Conservation (phyloP, 768 basidiomycete genomes). For the Termitomyces eurrhizus region DNA sequence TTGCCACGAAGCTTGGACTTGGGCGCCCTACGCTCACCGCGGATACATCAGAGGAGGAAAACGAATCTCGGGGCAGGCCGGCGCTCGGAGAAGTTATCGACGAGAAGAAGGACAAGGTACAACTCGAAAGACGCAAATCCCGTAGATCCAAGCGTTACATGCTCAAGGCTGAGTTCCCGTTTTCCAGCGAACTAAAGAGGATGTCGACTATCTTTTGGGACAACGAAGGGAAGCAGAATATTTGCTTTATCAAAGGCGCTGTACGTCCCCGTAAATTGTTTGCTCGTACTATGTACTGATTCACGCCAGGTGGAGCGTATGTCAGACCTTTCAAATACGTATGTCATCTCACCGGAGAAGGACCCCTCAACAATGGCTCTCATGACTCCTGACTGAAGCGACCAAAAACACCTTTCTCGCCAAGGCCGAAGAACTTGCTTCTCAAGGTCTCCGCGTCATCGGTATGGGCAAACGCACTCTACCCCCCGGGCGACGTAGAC, state of each 20-base stretch:
- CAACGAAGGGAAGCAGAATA: slow-evolving; percentile 18
- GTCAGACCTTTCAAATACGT: slow-evolving; percentile 41
- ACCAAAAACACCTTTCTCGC: slow-evolving; percentile 23
- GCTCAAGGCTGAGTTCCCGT: slow-evolving; percentile 37
- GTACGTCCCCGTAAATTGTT: slow-evolving; percentile 15
- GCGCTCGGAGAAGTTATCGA: slow-evolving; percentile 26
- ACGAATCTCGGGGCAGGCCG: slow-evolving; percentile 15
- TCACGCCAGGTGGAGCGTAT: slow-evolving; percentile 37
- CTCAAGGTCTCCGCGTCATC: slow-evolving; percentile 38
- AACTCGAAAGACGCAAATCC: neutral
- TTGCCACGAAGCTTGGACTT: slow-evolving; percentile 40
- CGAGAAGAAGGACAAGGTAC: slow-evolving; percentile 19
- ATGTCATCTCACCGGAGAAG: slow-evolving; percentile 24
- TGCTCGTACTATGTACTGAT: neutral
- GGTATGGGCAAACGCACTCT: slow-evolving; percentile 29
- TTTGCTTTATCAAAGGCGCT: slow-evolving; percentile 34
- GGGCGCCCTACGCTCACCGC: slow-evolving; percentile 29
- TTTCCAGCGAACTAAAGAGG: slow-evolving; percentile 49
- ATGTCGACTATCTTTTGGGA: slow-evolving; percentile 41
- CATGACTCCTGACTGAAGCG: slow-evolving; percentile 27
- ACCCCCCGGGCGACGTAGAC: slow-evolving; percentile 17
- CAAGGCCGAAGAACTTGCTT: slow-evolving; percentile 34
- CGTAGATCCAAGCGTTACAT: slow-evolving; percentile 24
- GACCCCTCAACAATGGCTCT: slow-evolving; percentile 20
- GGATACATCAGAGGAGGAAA: slow-evolving; percentile 20